Conservation (phyloP, 495 filamentous ascomycete species). For the Tirmania nivea region DNA sequence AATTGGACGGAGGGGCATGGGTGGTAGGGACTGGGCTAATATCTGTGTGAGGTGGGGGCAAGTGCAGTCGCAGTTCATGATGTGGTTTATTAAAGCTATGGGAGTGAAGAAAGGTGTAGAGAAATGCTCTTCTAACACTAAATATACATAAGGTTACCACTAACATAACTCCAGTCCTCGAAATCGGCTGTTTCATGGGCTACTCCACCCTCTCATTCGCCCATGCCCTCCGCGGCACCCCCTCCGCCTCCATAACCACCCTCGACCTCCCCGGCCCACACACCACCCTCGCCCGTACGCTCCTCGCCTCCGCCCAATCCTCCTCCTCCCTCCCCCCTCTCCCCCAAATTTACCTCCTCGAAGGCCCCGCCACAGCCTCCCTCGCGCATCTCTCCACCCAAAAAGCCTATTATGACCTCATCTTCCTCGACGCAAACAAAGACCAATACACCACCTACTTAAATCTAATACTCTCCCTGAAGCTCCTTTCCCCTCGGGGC, state of each 20-base stretch:
- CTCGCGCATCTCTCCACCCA: constrained; percentile 3
- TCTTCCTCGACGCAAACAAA: constrained; percentile 21
- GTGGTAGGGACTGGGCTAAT: background rate
- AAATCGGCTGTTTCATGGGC: constrained; percentile 21
- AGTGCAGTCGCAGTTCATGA: constrained; percentile 14
- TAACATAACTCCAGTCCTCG: constrained; percentile 18
- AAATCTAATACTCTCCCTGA: constrained; percentile 7
- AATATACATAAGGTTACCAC: background rate
- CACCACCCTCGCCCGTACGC: constrained; percentile 12
- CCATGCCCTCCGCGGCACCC: constrained; percentile 7
- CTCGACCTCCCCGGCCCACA: constrained; percentile 16
- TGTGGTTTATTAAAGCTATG: constrained; percentile 10
- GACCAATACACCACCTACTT: constrained; percentile 14
- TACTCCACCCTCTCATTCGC: constrained; percentile 22
- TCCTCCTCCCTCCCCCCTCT: constrained; percentile 4
- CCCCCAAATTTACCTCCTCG: background rate
- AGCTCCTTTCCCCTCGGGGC: constrained; percentile 16
- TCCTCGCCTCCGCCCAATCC: no score
- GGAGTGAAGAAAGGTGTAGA: constrained; percentile 1
- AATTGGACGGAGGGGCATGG: background rate
- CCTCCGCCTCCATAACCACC: constrained; percentile 6
- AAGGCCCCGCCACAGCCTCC: background rate
- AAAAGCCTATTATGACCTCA: constrained; percentile 17
- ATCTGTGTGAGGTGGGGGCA: background rate
- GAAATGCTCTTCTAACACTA: background rate